Percentiles rank a stretch among this genome's conserved stretches.
phyloP scores from a whole-genome alignment of 495 filamentous ascomycete species.

The Aspergillus campestris region DNA sequence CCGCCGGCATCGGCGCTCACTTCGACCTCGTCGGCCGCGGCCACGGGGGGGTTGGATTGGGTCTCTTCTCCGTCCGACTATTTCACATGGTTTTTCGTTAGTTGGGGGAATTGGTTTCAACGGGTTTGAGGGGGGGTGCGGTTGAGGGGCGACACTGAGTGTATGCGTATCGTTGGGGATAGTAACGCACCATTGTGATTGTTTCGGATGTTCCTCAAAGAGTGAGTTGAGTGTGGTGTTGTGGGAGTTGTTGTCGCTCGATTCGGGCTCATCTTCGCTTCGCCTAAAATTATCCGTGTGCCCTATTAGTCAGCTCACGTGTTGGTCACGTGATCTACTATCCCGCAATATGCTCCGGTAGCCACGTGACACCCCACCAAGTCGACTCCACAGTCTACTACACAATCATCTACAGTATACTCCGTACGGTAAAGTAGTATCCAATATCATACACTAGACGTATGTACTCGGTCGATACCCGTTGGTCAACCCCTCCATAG shows the following conservation, averaged over 20 bases:
- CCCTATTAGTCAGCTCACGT: constrained; percentile 22
- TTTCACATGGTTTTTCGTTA: constrained; percentile 7
- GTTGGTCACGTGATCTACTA: neutral
- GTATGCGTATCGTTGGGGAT: too few species aligned
- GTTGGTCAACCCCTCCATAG: constrained; percentile 27
- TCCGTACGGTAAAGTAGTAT: too few species aligned
- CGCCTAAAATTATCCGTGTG: constrained; percentile 29
- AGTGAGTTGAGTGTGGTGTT: constrained; percentile 26
- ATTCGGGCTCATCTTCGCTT: constrained; percentile 13
- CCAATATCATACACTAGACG: constrained; percentile 24
- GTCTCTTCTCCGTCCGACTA: constrained; percentile 87
- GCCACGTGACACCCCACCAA: neutral
- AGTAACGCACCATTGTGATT: constrained; percentile 42
- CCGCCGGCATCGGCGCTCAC: constrained; percentile 73
- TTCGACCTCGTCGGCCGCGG: constrained; percentile 80
- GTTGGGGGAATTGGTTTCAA: constrained; percentile 2
- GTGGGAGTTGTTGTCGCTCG: constrained; percentile 15
- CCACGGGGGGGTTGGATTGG: constrained; percentile 57
- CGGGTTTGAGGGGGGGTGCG: too few species aligned
- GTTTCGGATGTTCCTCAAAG: constrained; percentile 58
- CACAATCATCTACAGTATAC: too few species aligned
- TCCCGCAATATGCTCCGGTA: too few species aligned
- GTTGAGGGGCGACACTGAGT: too few species aligned
- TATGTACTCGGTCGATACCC: constrained; percentile 41
- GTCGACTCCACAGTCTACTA: neutral